Evolutionary conservation across 331 rosid species (phyloP).

Genomic region (Quercus tomentella): DNA sequence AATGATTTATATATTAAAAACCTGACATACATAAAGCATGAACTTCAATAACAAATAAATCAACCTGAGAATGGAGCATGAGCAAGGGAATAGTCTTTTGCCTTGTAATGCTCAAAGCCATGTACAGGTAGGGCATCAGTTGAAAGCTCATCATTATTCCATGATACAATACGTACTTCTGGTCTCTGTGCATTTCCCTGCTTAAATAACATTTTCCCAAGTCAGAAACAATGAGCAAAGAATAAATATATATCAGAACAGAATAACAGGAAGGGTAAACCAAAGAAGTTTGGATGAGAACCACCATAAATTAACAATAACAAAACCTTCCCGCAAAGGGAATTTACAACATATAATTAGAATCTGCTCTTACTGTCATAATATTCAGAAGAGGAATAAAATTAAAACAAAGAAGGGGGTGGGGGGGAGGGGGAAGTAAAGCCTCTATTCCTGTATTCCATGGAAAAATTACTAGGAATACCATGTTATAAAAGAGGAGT

Average conservation of each 20-base stretch:
- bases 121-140: slow-evolving; percentile 95
- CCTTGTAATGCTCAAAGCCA: slow-evolving; percentile 98
- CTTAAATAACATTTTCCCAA: slow-evolving; percentile 26
- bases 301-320: background rate
- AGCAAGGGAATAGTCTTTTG: slow-evolving; percentile 96
- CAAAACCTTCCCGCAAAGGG: background rate
- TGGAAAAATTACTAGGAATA: background rate
- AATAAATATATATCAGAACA: background rate
- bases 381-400: background rate
- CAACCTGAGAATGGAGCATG: slow-evolving; percentile 99
- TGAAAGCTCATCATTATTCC: slow-evolving; percentile 95
- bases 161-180: slow-evolving; percentile 82
- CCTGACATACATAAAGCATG: slow-evolving; percentile 20
- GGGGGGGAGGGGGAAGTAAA: background rate
- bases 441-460: background rate
- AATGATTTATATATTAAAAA: slow-evolving; percentile 26
- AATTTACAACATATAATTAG: background rate
- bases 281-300: background rate
- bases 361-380: background rate
- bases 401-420: background rate
- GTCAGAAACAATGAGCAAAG: slow-evolving; percentile 20
- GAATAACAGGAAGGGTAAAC: background rate
- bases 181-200: slow-evolving; percentile 99
- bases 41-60: slow-evolving; percentile 36
- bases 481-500: background rate